Evolutionary conservation across 495 filamentous ascomycete species (phyloP), one percentile per base, ranked within the genome.

Genomic region (Thozetella sp.): DNA sequence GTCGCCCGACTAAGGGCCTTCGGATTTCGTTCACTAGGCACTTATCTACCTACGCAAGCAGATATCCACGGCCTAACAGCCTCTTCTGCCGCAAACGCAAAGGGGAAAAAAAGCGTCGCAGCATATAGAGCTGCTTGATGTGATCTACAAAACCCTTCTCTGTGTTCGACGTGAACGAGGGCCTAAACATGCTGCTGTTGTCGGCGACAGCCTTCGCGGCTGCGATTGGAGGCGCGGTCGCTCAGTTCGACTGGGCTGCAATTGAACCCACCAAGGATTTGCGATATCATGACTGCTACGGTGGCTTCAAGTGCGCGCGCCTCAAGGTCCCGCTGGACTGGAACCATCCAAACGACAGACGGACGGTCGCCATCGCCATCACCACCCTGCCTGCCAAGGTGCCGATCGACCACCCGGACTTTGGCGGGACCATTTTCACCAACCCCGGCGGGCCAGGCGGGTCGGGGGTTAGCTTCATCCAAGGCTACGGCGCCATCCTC

Each of bases 361-460:
- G 50, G 13, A 60, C 52, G 22, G 69, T 65, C 11, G 69, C 72
- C 57, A 63, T 77, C 58, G 69, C 71, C 50, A 66, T 79, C 59
- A 30, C 72, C 50, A 70, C 68, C 57, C 57, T 73, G 27, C 68
- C 75, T 43, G 68, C 77, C 55, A 19, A 67, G 25, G 75, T 69
- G 15, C 54, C 55, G 26, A 67, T 61, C 43, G 51, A 54, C n/a
- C 62, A 60, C 19, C 58, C 48, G 2, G 48, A 52, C 48, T 78
- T 66, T 56, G 66, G 62, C 56, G 78, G 70, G 3, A 73, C 79
- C 9, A 46, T 82, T 3, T 54, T 81, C 22, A 54, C 75, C 58
- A 82, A 82, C 61, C 77, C 77, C 11, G 76, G 74, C 51, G 79
- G 79, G 1, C 78, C 79, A 0, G 75, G 77, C 15, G 75, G 74